phyloP scores from a whole-genome alignment of 805 yeast genomes.

The Kodamaea jinghongensis region DNA sequence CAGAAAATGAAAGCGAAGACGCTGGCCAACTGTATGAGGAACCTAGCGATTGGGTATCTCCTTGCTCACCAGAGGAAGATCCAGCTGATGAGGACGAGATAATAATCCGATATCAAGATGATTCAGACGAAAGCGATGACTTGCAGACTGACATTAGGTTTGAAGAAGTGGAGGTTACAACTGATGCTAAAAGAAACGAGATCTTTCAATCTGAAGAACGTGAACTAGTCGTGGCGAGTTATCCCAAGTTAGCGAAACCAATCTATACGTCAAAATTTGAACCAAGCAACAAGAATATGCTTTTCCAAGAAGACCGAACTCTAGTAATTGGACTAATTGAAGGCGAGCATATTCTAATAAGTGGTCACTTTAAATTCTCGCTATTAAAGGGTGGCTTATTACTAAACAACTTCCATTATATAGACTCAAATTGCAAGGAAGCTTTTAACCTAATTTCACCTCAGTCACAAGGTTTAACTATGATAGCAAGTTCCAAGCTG shows the following conservation, averaged over 20 bases:
- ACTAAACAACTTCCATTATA: constrained; percentile 3
- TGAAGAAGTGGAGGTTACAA: no score
- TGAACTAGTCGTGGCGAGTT: background rate
- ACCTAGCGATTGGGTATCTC: background rate
- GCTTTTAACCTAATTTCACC: constrained; percentile 4
- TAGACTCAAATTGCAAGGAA: background rate
- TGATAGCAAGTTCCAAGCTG: constrained; percentile 1
- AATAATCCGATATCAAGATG: constrained; percentile 1
- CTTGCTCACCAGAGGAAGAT: background rate
- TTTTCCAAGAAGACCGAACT: background rate
- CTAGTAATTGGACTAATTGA: constrained; percentile 1
- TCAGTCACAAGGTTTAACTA: constrained; percentile 7
- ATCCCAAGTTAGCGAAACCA: background rate
- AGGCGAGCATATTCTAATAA: constrained; percentile 3
- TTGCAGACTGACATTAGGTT: no score
- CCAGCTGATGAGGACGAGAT: constrained; percentile 5
- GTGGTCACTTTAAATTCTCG: constrained; percentile 6
- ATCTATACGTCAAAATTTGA: constrained; percentile 4
- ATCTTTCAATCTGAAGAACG: background rate
- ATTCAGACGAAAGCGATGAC: constrained; percentile 4
- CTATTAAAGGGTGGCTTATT: constrained; percentile 5
- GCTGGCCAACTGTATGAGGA: background rate
- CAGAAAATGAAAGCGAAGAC: background rate
- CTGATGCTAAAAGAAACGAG: no score
- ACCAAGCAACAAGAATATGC: background rate